Evolutionary conservation across 768 basidiomycete species (phyloP), one percentile per base, ranked within the genome.

Genomic region (Boletus huronensis): DNA sequence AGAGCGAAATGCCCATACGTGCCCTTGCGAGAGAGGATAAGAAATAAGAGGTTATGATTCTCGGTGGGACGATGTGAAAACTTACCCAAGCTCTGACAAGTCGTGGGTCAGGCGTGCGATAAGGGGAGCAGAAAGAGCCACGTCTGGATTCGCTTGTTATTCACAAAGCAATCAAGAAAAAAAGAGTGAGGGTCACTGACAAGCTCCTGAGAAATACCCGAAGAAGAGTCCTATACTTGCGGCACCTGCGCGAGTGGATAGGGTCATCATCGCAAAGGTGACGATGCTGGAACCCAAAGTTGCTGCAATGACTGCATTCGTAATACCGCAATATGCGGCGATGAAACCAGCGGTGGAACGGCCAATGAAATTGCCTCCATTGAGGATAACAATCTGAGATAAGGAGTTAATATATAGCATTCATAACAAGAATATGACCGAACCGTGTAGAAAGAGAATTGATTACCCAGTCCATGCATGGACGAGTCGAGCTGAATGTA

Each of bases 401-500:
- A 2, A 6, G 5, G 8, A 31, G 32, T 61, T 8, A 55, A 47
- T n/a, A 47, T 4, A 32, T 34, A 16, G 29, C 16, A 39, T 38
- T 31, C 25, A 44, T 7, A 10, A 40, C 48, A n/a, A 54, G 35
- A 51, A 48, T 31, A 6, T 3, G 26, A 39, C 29, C 70, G 28
- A 50, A 83, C 83, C 45, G 75, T 77, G 59, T 84, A 83, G 61
- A 85, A 85, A 1, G 83, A 79, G 13, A 85, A 69, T 26, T 60
- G 64, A 19, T 71, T 61, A 14, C 71, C 66, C 29, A 82, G 67
- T 2, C 78, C 77, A 52, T 80, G 78, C 51, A 73, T 71, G 31
- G 78, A 73, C 8, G 83, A 76, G 50, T 81, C 77, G 14, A 84
- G 69, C 53, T 85, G 84, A 17, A 85, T 67, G 60, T 80, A 85